Evolutionary conservation across 176 grass and related monocot species (phyloP).

Genomic region (Microstegium vimineum): DNA sequence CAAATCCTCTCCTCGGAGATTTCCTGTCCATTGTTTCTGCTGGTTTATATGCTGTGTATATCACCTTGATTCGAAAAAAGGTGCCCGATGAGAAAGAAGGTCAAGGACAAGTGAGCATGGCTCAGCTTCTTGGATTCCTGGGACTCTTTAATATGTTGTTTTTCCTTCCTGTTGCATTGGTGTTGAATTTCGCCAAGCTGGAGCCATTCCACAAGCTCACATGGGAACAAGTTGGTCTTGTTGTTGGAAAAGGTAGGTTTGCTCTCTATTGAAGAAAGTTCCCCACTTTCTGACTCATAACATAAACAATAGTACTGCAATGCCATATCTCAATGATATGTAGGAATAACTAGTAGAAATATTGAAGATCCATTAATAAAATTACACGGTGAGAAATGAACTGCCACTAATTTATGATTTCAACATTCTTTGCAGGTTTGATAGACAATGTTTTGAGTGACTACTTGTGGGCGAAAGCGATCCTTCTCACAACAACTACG

Average conservation of each 20-base stretch:
- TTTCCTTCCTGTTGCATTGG: constrained; percentile 77
- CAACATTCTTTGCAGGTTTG: constrained; percentile 53
- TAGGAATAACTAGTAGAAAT: neutral
- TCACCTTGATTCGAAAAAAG: constrained; percentile 90
- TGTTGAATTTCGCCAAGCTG: constrained; percentile 78
- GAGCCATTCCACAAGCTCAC: constrained; percentile 83
- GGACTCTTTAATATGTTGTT: constrained; percentile 88
- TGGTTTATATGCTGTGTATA: constrained; percentile 80
- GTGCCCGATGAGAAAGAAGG: constrained; percentile 93
- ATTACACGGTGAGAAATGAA: neutral
- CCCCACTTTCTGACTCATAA: neutral
- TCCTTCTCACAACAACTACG: constrained; percentile 89
- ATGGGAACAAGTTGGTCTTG: constrained; percentile 95
- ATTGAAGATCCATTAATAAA: neutral
- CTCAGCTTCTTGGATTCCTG: constrained; percentile 93
- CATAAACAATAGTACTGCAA: neutral
- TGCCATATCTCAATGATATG: neutral
- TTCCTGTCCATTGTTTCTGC: constrained; percentile 84
- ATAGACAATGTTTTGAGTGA: constrained; percentile 96
- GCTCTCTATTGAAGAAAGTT: neutral
- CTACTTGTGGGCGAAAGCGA: constrained; percentile 93
- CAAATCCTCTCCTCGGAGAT: constrained; percentile 84
- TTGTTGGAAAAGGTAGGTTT: constrained; percentile 86
- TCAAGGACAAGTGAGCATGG: constrained; percentile 89
- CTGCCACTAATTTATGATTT: constrained; percentile 15